phyloP scores from a whole-genome alignment of 2,329 filamentous ascomycete genomes.

The Stachybotrys elegans region DNA sequence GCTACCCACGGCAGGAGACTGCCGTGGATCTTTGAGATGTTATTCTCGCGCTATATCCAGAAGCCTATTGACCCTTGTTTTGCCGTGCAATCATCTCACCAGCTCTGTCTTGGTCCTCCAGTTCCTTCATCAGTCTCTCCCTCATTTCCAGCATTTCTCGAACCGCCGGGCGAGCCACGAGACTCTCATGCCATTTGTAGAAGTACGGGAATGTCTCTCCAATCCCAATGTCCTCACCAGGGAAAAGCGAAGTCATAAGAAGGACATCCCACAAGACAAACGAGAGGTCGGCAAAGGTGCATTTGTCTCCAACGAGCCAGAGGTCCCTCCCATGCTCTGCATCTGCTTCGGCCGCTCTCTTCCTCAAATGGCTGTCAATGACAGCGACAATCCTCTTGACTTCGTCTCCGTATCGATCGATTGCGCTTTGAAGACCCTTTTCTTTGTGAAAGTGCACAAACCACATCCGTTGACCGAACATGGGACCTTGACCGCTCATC shows the following conservation, averaged over 20 bases:
- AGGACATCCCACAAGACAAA: conserved; percentile 23
- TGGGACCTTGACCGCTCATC: conserved; percentile 37
- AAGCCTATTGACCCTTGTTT: background rate
- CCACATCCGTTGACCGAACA: conserved; percentile 35
- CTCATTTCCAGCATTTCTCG: background rate
- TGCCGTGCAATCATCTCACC: background rate
- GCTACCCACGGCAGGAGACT: too few species aligned
- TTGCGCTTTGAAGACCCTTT: conserved; percentile 33
- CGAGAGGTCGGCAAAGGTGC: conserved; percentile 32
- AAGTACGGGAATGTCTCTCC: background rate
- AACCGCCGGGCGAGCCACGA: background rate
- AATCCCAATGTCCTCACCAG: background rate
- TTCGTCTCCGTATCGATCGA: conserved; percentile 41
- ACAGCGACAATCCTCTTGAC: conserved; percentile 40
- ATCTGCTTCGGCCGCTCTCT: conserved; percentile 7
- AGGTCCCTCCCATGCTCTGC: conserved; percentile 4
- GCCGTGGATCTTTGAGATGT: too few species aligned
- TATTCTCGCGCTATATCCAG: too few species aligned
- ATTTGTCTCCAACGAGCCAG: conserved; percentile 38
- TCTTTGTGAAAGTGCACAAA: conserved; percentile 33
- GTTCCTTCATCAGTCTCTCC: conserved; percentile 1
- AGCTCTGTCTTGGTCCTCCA: conserved; percentile 1
- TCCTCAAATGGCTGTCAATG: conserved; percentile 33
- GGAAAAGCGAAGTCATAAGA: background rate
- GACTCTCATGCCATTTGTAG: background rate